Conservation (phyloP, 2,329 filamentous ascomycete species). For the Ceratocystis eucalypticola region DNA sequence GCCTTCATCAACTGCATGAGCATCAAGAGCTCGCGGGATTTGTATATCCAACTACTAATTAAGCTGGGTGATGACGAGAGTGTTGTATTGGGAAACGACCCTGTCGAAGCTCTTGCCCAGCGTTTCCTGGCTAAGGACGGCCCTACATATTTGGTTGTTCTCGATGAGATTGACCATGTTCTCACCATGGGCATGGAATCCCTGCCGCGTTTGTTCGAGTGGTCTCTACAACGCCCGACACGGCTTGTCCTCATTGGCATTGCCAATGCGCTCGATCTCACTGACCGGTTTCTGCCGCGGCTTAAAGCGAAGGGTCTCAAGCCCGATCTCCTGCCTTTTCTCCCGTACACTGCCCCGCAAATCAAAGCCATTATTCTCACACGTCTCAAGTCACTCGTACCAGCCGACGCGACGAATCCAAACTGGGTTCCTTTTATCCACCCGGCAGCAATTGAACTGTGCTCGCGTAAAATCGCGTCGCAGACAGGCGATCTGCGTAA, state of each 20-base stretch:
- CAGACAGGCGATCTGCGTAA: constrained; percentile 91
- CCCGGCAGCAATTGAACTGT: constrained; percentile 83
- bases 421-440: constrained; percentile 77
- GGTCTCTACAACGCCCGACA: constrained; percentile 73
- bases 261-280: constrained; percentile 89
- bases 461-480: constrained; percentile 83
- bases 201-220: constrained; percentile 89
- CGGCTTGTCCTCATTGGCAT: constrained; percentile 78
- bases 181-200: constrained; percentile 78
- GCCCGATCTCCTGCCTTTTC: constrained; percentile 76
- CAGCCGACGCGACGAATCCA: constrained; percentile 37
- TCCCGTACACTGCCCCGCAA: constrained; percentile 79
- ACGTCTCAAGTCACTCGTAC: constrained; percentile 63
- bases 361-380: constrained; percentile 77
- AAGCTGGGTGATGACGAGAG: constrained; percentile 43
- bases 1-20: constrained; percentile 95
- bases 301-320: constrained; percentile 87
- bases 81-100: constrained; percentile 30
- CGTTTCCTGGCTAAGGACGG: constrained; percentile 17
- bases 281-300: constrained; percentile 84
- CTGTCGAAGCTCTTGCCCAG: constrained; percentile 10
- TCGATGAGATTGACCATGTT: constrained; percentile 93
- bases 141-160: constrained; percentile 62
- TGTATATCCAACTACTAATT: constrained; percentile 67
- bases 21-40: constrained; percentile 72